Evolutionary conservation across 2,329 filamentous ascomycete species (phyloP).

Genomic region (Fusarium nurragi): DNA sequence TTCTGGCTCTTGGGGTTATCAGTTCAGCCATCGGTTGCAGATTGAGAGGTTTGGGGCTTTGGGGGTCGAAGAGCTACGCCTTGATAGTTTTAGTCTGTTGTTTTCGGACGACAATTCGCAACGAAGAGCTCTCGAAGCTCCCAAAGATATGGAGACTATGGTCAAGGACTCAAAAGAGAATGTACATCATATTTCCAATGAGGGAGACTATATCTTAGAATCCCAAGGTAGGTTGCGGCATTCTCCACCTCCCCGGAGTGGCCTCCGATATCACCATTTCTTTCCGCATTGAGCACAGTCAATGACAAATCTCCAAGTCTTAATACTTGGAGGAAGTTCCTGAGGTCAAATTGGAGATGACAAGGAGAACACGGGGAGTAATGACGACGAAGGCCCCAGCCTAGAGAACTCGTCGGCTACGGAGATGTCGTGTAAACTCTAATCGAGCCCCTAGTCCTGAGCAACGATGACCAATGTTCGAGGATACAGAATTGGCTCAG

Average conservation of each 20-base stretch:
- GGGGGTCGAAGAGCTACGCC: slow-evolving; percentile 48
- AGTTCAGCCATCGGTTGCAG: slow-evolving; percentile 56
- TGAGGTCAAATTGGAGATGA: too few relatives aligned
- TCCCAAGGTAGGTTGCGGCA: fast-evolving
- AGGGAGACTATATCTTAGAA: background rate
- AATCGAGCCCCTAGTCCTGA: too few relatives aligned
- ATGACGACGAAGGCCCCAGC: too few relatives aligned
- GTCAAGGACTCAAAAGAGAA: background rate
- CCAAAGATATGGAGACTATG: background rate
- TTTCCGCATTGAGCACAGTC: slow-evolving; percentile 9
- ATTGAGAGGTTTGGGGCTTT: slow-evolving; percentile 56
- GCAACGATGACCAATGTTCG: too few relatives aligned
- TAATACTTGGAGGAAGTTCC: too few relatives aligned
- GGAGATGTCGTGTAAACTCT: too few relatives aligned
- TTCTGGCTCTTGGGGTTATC: slow-evolving; percentile 52
- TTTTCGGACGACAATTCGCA: background rate
- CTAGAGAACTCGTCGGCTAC: too few relatives aligned
- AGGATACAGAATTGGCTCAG: too few relatives aligned
- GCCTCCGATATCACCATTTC: slow-evolving; percentile 6
- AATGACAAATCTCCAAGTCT: slow-evolving; percentile 1
- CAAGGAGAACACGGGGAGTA: too few relatives aligned
- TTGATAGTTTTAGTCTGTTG: slow-evolving; percentile 54
- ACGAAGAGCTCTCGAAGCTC: background rate
- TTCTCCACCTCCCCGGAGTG: background rate
- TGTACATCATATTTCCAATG: background rate